Conservation (phyloP, 2,329 filamentous ascomycete species). For the Madurella mycetomatis region DNA sequence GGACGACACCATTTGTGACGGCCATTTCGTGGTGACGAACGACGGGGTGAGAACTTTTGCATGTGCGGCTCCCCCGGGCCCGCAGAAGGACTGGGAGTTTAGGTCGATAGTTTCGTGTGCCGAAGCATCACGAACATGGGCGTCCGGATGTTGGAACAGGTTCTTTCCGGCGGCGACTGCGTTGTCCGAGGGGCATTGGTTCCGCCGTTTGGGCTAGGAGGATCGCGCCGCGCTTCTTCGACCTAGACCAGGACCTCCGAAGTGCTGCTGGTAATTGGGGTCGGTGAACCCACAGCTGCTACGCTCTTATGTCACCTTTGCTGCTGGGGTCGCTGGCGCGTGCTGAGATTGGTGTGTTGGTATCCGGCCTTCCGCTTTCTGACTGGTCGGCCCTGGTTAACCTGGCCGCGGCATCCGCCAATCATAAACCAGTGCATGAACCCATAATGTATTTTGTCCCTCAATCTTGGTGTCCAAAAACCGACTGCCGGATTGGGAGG, state of each 20-base stretch:
- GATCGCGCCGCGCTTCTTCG: background rate
- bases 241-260: background rate
- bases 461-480: too few relatives aligned
- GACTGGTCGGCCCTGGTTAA: too few relatives aligned
- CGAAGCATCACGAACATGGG: constrained; percentile 16
- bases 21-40: constrained; percentile 16
- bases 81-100: constrained; percentile 4
- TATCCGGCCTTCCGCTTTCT: too few relatives aligned
- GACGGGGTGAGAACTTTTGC: background rate
- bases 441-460: too few relatives aligned
- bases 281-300: background rate
- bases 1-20: constrained; percentile 6
- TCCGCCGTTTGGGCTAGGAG: background rate
- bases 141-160: constrained; percentile 5
- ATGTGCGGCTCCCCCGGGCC: constrained; percentile 6
- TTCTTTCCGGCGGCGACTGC: background rate
- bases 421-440: too few relatives aligned
- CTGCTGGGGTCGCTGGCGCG: constrained; percentile 5
- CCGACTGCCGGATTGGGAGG: too few relatives aligned
- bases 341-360: background rate
- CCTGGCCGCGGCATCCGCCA: too few relatives aligned
- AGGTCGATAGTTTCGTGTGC: background rate
- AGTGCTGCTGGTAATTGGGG: background rate
- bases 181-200: constrained; percentile 10
- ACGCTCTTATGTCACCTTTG: constrained; percentile 15